Base-by-base conservation (phyloP, 2,329 filamentous ascomycete genomes). In the Epichloe elymi region DNA sequence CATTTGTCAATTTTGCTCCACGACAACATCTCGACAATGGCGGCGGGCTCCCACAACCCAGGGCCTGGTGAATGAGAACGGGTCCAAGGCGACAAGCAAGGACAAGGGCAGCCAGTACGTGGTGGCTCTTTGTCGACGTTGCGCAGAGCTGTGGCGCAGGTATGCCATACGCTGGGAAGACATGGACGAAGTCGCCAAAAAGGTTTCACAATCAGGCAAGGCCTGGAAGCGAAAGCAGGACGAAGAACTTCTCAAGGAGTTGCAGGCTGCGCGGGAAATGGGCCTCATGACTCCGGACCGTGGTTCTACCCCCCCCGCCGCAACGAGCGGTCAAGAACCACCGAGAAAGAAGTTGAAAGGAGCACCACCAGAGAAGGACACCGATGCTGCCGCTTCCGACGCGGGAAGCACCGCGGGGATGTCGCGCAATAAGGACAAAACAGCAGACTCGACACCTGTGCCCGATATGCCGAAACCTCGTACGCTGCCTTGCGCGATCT, bases 111-210 rank as follows among this genome's bases (percentile, higher is more conserved):
- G 76, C 15, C 81, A 85, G 59, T 81, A 85, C 37, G 79, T 94
- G 17, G 78, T 90, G 46, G 90, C 91, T 3, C 76, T 98, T 4
- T 98, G 93, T 64, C 78, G 89, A 52, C 82, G 91, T 53, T 98
- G 93, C 63, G 90, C 90, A 26, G 83, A 93, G 60, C 73, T 98
- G 8, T 98, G 93, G 93, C 84, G 93, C 47, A 87, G 91, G 57
- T 98, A 98, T 66, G 91, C 85, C 15, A 88, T 98, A 55, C 88
- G 94, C 58, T 98, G 88, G 82, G 93, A 97, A 66, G 88, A 95
- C 57, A 78, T 89, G 14, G 93, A 97, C 41, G 91, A 97, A 60
- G 79, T 95, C 38, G 80, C 84, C 39, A 95, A 90, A 90, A 95
- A 95, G 70, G 82, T 94, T 41, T 80, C 83, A 1, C 81, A 85